Conservation (phyloP, 140 eudicot genomes). For the Anethum foeniculum region DNA sequence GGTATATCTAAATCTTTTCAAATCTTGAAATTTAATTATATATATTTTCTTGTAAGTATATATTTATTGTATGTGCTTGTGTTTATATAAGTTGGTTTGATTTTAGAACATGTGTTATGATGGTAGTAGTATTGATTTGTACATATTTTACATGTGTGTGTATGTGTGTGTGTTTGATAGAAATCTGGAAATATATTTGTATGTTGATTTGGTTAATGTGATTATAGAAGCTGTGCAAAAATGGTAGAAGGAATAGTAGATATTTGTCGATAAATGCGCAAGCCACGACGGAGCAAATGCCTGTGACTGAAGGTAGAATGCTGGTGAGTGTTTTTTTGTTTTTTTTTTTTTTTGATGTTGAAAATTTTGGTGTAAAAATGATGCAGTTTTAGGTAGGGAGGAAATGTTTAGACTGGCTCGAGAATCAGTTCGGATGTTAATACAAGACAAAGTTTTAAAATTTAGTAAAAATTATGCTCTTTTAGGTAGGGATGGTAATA, state of each 20-base stretch:
- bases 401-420: not conserved
- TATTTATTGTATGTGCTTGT: not conserved
- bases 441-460: not conserved
- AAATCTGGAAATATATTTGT: no score
- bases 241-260: conserved; percentile 18
- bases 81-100: not conserved
- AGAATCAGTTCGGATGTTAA: not conserved
- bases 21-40: not conserved
- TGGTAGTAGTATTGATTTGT: not conserved
- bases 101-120: no score
- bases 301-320: conserved; percentile 59
- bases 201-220: not conserved
- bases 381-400: not conserved
- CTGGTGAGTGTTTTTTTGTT: conserved; percentile 31
- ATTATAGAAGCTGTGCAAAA: conserved; percentile 25
- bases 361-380: not conserved
- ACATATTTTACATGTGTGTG: not conserved
- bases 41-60: not conserved
- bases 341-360: not conserved
- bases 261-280: conserved; percentile 19
- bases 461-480: no score
- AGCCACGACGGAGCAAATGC: conserved; percentile 32
- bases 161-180: not conserved
- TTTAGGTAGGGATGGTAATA: not conserved
- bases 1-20: conserved; percentile 10